Evolutionary conservation across 805 yeast species (phyloP), one percentile per base, ranked within the genome.

Genomic region (Maudiozyma serrabonitensis): DNA sequence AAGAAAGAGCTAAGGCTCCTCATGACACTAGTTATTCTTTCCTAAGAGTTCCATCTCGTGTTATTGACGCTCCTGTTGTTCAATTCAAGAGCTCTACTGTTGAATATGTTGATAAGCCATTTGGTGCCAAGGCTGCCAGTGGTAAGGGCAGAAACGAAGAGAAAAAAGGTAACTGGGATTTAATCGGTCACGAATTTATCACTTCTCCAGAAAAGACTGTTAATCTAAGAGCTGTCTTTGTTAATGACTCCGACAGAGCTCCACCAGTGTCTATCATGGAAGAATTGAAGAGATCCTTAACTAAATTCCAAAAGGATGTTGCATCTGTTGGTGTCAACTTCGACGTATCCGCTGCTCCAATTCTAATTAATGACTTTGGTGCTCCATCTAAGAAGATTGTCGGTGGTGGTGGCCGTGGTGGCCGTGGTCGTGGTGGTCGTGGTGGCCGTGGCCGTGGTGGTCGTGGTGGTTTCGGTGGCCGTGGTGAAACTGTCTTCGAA

Each of bases 31-130:
- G 26, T 5, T 51, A 46, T 41, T 42, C 44, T 26, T 56, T 58
- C 50, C 45, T 58, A 43, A 56, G 42, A 25, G 60, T 58, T 26
- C 60, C 61, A 47, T 56, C 60, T 31, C 55, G 60, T 43, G 53
- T 58, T 44, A 55, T 58, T 40, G 60, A 58, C 41, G 54, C 61
- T n/a, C 61, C 61, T 31, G 50, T 52, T 19, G 55, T 58, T 45
- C 53, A 54, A 44, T 56, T 48, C 45, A 51, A 52, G 25, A 32
- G 43, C 6, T 35, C 56, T 18, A 41, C 37, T 6, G 41, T 56
- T 12, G 45, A 34, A 13, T 51, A 55, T 38, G 43, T 48, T 32
- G 58, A 54, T 35, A 53, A 49, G 26, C 56, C 54, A 31, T 58
- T 43, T 41, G 56, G 59, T 26, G 49, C 55, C 2, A 46, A 38